A percentile compares a stretch with the other conserved stretches of the same genome.
Conservation (phyloP, 2,329 filamentous ascomycete species). For the Scytalidium lignicola region DNA sequence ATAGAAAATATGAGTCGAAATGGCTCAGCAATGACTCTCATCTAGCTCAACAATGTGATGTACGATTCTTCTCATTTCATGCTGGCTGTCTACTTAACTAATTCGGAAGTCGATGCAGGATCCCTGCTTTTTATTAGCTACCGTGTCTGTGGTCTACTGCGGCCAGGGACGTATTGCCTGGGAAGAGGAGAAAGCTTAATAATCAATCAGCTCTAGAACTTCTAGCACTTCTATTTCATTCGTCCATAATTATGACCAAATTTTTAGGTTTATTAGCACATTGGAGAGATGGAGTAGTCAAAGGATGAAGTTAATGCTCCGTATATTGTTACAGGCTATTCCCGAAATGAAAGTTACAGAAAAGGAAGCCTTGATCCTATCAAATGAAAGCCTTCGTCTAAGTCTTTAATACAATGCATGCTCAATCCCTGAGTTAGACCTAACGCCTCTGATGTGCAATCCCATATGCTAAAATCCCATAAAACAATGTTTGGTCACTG, state of each 20-base stretch:
- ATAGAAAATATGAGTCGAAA: background rate
- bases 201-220: too few relatives aligned
- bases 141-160: too few relatives aligned
- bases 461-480: background rate
- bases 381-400: background rate
- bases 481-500: background rate
- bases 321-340: background rate
- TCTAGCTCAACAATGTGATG: background rate
- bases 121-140: too few relatives aligned
- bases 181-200: too few relatives aligned
- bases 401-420: background rate
- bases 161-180: too few relatives aligned
- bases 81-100: background rate
- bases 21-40: background rate
- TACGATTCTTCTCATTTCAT: background rate
- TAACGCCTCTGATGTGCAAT: background rate
- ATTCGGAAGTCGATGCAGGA: too few relatives aligned
- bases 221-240: too few relatives aligned
- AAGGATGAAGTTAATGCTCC: background rate
- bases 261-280: too few relatives aligned
- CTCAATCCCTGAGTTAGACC: background rate
- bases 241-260: too few relatives aligned
- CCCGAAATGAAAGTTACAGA: background rate
- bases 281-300: background rate
- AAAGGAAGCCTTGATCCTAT: background rate